Base-by-base conservation (phyloP, 352 stramenopile species). In the Phytophthora sansomeana region DNA sequence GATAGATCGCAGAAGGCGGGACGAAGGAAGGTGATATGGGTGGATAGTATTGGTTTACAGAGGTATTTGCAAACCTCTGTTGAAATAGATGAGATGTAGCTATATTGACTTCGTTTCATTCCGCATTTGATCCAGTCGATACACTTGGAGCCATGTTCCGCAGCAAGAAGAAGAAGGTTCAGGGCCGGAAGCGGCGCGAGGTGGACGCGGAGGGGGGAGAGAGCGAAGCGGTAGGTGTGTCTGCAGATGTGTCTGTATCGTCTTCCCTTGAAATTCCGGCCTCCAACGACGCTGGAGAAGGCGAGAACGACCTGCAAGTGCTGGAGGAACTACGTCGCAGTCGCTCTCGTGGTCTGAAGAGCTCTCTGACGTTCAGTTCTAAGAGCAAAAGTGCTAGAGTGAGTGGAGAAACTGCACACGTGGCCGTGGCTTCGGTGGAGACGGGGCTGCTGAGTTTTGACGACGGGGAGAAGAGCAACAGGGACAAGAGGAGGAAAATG, bases 361-460 rank as follows among this genome's bases (percentile, higher is more conserved):
- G 43, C 8, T 13, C 60, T 7, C 78, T 87, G 70, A 78, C 59
- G 6, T 85, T 87, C 43, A 81, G 66, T 24, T 87, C 72, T 7
- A 85, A 72, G 21, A 68, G 43, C 10, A 35, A 9, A 11, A 78
- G 35, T 9, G 17, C 1, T 14, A 17, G 16, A 28, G 26, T 16
- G 4, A 62, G 13, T 17, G 24, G 5, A 38, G 10, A 17, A 2
- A 53, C 26, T 38, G 35, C 4, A 2, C 10, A 56, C 14, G 19
- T 3, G 16, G 16, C 10, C 32, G 35, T 46, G 4, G 7, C 29
- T 14, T 50, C 35, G 16, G 26, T 17, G 17, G 43, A 67, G 24
- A 58, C 50, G 42, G 67, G 71, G 14, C 39, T 75, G 29, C 56
- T 92, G 63, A 91, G 82, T 54, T 91, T 92, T 65, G 77, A 81